Base-by-base conservation (phyloP, 306 rosid genomes). In the Boehmeria nivea region DNA sequence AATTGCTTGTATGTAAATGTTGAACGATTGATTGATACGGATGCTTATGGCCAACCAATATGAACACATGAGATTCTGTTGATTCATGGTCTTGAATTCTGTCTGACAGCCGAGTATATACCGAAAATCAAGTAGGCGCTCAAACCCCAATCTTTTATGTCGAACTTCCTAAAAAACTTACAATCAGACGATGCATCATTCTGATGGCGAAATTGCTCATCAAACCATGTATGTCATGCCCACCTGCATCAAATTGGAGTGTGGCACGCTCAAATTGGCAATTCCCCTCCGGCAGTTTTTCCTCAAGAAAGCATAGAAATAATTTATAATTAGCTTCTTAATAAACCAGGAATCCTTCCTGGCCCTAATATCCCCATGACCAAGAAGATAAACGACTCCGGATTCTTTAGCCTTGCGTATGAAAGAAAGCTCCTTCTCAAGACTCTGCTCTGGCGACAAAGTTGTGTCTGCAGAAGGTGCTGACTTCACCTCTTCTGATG, bases 191-290 rank as follows among this genome's bases (percentile, higher is more conserved):
- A 23, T 43, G 6, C 43, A 26, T 45, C 20, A 27, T 45, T 47
- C 53, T 6, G 43, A 52, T 17, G 13, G 56, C 72, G 68, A 80
- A 69, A 65, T 52, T 61, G 71, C 13, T 48, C 71, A 23, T 90
- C 83, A 90, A 48, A 90, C 98, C 98, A 90, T 90, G 72, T 90
- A 90, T 49, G 94, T 84, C 98, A 90, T 90, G 68, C 95, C 89
- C 53, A 90, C 98, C 83, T 90, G 98, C 81, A 90, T 84, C 66
- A 90, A 79, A 71, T 90, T 71, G 12, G 98, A 78, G 70, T 90
- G 98, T 33, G 95, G 98, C 39, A 90, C 98, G 24, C 94, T 90
- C 73, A 87, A 71, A 61, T 78, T 90, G 9, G 98, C 83, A 72
- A 77, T 87, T 20, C 98, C 98, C 67, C 95, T 78, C 66, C 98